phyloP scores from a whole-genome alignment of 148 eudicot genomes.

The Heliosperma pusillum region DNA sequence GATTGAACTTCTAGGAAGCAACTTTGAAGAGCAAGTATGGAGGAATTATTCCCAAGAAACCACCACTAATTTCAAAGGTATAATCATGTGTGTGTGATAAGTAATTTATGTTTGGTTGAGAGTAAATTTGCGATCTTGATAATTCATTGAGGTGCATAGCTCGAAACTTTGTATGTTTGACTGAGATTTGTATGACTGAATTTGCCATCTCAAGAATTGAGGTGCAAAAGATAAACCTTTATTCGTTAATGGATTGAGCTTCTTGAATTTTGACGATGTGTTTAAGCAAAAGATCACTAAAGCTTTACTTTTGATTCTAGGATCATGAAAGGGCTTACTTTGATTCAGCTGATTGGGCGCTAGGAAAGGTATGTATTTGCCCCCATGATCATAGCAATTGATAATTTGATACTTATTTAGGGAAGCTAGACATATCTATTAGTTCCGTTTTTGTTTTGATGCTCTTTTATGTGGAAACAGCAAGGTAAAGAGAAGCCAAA shows the following conservation, averaged over 20 bases:
- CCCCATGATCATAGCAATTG: neutral
- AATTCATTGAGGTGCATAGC: constrained; percentile 14
- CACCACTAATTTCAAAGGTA: constrained; percentile 97
- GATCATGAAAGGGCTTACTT: constrained; percentile 97
- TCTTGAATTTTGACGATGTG: too few species aligned
- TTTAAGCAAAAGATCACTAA: constrained; percentile 6
- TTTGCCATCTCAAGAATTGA: neutral
- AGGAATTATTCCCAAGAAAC: constrained; percentile 84
- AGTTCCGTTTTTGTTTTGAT: neutral
- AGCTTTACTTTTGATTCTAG: constrained; percentile 39
- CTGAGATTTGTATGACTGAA: neutral
- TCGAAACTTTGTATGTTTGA: too few species aligned
- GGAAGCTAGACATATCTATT: neutral
- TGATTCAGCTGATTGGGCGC: constrained; percentile 99
- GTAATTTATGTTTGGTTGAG: neutral
- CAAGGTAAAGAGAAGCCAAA: constrained; percentile 92
- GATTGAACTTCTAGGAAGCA: constrained; percentile 52
- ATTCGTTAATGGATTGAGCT: neutral
- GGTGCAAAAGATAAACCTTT: too few species aligned
- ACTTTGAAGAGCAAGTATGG: constrained; percentile 83
- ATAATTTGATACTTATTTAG: neutral
- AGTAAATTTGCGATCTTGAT: neutral
- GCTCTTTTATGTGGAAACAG: constrained; percentile 36
- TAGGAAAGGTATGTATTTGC: constrained; percentile 65
- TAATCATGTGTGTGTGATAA: constrained; percentile 3